These are phyloP conservation scores for Pythium insidiosum DNA, from an alignment of 352 stramenopile species.

Conservation along the genomic window DNA sequence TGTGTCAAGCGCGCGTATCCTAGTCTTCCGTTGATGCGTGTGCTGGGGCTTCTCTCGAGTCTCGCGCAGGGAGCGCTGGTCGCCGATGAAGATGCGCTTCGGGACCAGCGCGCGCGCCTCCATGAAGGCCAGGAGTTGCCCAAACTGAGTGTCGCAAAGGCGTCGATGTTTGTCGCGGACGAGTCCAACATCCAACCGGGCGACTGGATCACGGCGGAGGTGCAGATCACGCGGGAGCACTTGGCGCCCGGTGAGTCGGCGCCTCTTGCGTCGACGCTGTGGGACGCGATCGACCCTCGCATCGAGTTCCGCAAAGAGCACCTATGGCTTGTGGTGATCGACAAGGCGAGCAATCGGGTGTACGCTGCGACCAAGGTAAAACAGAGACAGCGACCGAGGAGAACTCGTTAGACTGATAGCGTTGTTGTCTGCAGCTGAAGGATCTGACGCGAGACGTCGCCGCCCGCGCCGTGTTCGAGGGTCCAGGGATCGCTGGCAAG, in stretches of 20 bases:
- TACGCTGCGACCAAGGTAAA: slow-evolving; percentile 66
- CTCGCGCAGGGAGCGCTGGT: slow-evolving; percentile 64
- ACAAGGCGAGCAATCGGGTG: slow-evolving; percentile 46
- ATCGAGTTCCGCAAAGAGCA: slow-evolving; percentile 70
- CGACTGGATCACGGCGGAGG: slow-evolving; percentile 72
- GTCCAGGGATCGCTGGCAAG: slow-evolving; percentile 48
- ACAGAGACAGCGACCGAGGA: neutral
- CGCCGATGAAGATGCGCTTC: slow-evolving; percentile 45
- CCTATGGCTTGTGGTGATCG: slow-evolving; percentile 60
- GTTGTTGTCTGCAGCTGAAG: slow-evolving; percentile 21
- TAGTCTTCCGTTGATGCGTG: slow-evolving; percentile 36
- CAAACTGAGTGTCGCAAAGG: slow-evolving; percentile 18
- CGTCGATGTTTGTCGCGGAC: slow-evolving; percentile 49
- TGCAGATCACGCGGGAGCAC: slow-evolving; percentile 42
- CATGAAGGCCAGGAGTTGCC: slow-evolving; percentile 22
- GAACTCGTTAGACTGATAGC: too few species aligned
- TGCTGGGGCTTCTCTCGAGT: slow-evolving; percentile 58
- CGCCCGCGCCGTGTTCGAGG: slow-evolving; percentile 54
- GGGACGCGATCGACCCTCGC: slow-evolving; percentile 57
- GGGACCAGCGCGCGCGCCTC: slow-evolving; percentile 45
- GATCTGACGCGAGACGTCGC: slow-evolving; percentile 41
- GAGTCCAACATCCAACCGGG: slow-evolving; percentile 60
- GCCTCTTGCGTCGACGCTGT: slow-evolving; percentile 53
- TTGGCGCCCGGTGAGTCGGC: slow-evolving; percentile 28
- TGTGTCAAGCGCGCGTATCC: slow-evolving; percentile 63